Conservation (phyloP, 1,284 basidiomycete genomes). For the Hortiboletus rubellus region DNA sequence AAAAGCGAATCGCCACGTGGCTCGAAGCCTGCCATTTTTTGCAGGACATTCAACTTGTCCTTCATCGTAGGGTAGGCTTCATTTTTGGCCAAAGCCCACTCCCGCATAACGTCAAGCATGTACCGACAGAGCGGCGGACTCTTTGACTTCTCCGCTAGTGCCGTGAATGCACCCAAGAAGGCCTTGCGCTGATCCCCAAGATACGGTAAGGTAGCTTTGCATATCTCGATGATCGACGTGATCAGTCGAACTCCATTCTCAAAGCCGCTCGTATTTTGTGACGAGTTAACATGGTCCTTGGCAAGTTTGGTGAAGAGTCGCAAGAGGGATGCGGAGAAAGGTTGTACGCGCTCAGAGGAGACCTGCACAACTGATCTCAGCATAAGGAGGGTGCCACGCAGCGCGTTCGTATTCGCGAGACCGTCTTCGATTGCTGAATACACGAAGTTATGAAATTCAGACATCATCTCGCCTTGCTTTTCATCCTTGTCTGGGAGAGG, state of each 20-base stretch:
- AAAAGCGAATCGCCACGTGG: conserved; percentile 74
- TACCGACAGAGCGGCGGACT: conserved; percentile 81
- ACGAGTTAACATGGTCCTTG: conserved; percentile 82
- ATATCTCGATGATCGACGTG: conserved; percentile 70
- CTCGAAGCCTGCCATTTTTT: conserved; percentile 93
- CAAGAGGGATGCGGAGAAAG: conserved; percentile 75
- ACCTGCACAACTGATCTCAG: conserved; percentile 87
- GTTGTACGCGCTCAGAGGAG: conserved; percentile 83
- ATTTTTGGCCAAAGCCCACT: conserved; percentile 85
- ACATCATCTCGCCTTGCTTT: conserved; percentile 64
- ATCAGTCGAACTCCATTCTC: conserved; percentile 65
- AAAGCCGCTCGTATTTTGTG: conserved; percentile 46
- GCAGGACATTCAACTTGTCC: conserved; percentile 89
- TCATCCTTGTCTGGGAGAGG: conserved; percentile 83
- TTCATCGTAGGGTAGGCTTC: conserved; percentile 92
- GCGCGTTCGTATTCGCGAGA: conserved; percentile 67
- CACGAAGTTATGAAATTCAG: conserved; percentile 80
- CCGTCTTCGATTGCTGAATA: conserved; percentile 81
- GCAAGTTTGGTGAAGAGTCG: conserved; percentile 85
- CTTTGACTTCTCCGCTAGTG: conserved; percentile 92
- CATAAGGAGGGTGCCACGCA: conserved; percentile 85
- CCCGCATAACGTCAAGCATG: conserved; percentile 83
- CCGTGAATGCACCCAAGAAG: conserved; percentile 74
- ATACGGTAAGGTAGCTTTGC: conserved; percentile 60
- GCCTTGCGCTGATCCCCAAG: conserved; percentile 73